Evolutionary conservation across 148 eudicot species (phyloP), one percentile per base, ranked within the genome.

Genomic region (Chenopodium album): DNA sequence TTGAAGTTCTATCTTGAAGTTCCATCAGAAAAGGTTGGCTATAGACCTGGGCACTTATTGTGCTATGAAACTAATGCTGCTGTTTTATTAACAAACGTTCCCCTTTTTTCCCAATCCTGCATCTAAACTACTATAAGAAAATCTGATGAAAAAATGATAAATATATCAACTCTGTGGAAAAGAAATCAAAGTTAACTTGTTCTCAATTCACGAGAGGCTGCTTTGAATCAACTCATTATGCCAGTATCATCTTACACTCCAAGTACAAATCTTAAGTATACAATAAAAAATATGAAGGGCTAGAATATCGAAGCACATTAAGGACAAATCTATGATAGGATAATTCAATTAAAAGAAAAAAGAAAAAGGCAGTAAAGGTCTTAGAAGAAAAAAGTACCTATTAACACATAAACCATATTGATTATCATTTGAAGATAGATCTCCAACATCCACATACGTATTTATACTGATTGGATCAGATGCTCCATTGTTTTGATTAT

Each of bases 311-410:
- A 19, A 28, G 20, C 12, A 26, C 47, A 77, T 62, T 71, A 48
- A 9, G 64, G 63, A n/a, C 68, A 68, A 67, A 76, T n/a, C 66
- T 22, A 16, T 66, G 22, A 3, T 17, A 4, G 16, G 17, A 56
- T 56, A 56, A 56, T 56, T 56, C 22, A 13, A 80, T 12, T 41
- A 41, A 14, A 41, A 62, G 14, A 4, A 74, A 20, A 9, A n/a
- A 19, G 50, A 56, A 2, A 69, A 59, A 73, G 19, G 17, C 37
- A 16, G 22, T 56, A 56, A 19, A 56, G 62, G 62, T 56, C 62
- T 19, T 56, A 56, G 34, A 28, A 22, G 48, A 7, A 7, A 11
- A 54, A 62, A 48, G 10, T 78, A 95, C 98, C 98, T 91, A 85
- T 86, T 85, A 70, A 79, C 84, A 84, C 81, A 84, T 73, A 82